These are phyloP conservation scores for Cantharellus anzutake DNA, from an alignment of 768 basidiomycete genomes.

Conservation along the genomic window DNA sequence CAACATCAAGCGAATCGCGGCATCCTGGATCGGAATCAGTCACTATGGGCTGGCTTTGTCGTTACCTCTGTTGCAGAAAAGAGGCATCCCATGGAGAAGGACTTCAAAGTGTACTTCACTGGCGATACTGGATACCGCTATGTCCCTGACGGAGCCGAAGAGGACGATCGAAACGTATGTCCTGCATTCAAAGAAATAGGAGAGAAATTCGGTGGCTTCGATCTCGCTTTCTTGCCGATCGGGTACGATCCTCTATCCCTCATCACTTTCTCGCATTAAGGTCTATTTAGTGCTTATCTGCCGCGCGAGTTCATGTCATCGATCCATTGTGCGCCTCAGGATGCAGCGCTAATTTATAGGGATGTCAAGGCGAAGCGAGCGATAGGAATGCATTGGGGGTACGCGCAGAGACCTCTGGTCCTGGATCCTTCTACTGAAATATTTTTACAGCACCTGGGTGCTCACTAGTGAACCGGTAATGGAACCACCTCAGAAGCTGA, in stretches of 20 bases:
- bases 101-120: slow-evolving; percentile 30
- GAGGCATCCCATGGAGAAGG: slow-evolving; percentile 6
- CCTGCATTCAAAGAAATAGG: slow-evolving; percentile 63
- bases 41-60: slow-evolving; percentile 11
- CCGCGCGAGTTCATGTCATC: slow-evolving; percentile 37
- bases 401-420: slow-evolving; percentile 8
- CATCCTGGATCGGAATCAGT: background rate
- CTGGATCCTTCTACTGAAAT: background rate
- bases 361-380: slow-evolving; percentile 41
- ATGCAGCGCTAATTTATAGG: slow-evolving; percentile 46
- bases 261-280: background rate
- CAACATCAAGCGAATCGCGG: background rate
- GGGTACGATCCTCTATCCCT: slow-evolving; percentile 15
- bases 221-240: slow-evolving; percentile 48
- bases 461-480: slow-evolving; percentile 14
- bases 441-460: slow-evolving; percentile 10
- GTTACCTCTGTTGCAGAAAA: slow-evolving; percentile 17
- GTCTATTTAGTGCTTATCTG: slow-evolving; percentile 30
- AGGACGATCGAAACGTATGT: slow-evolving; percentile 37
- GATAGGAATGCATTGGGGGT: slow-evolving; percentile 59
- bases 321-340: slow-evolving; percentile 48
- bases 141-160: slow-evolving; percentile 26
- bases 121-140: slow-evolving; percentile 50
- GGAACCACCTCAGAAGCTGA: slow-evolving; percentile 20
- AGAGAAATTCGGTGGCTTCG: slow-evolving; percentile 38